These are phyloP conservation scores for Xerocomus spinulosus DNA, from an alignment of 768 basidiomycete species.

Conservation along the genomic window DNA sequence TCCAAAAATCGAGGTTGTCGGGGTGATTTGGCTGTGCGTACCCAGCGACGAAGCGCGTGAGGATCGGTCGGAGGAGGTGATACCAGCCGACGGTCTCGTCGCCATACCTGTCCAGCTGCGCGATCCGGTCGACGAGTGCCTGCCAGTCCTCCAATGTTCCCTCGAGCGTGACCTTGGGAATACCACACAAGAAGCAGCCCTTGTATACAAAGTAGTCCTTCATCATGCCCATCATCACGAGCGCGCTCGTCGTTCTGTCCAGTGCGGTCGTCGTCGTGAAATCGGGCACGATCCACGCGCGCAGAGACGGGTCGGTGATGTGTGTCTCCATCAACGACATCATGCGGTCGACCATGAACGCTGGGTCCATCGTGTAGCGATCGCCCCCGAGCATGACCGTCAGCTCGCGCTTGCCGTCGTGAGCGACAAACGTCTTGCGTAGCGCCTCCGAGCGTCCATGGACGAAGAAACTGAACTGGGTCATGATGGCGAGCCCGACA, in stretches of 20 bases:
- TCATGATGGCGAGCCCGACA: conserved; percentile 36
- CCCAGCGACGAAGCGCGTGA: conserved; percentile 33
- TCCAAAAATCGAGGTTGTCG: conserved; percentile 38
- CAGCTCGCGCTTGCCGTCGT: conserved; percentile 24
- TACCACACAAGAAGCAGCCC: conserved; percentile 33
- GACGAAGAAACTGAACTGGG: conserved; percentile 38
- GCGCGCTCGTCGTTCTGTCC: conserved; percentile 37
- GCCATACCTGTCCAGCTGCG: conserved; percentile 37
- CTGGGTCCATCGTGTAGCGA: conserved; percentile 30
- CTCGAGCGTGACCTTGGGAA: conserved; percentile 42
- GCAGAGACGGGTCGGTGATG: conserved; percentile 24
- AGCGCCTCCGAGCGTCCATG: conserved; percentile 34
- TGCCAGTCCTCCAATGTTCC: conserved; percentile 39
- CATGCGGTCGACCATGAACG: conserved; percentile 19
- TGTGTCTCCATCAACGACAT: conserved; percentile 16
- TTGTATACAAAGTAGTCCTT: conserved; percentile 37
- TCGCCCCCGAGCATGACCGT: conserved; percentile 13
- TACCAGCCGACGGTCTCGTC: conserved; percentile 36
- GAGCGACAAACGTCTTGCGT: conserved; percentile 28
- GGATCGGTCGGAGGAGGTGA: conserved; percentile 37
- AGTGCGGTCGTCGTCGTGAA: conserved; percentile 42
- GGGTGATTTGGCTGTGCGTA: conserved; percentile 36
- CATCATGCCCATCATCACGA: conserved; percentile 40
- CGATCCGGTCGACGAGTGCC: conserved; percentile 32
- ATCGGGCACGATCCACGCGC: conserved; percentile 38